These are phyloP conservation scores for Vitis hybrid DNA, from an alignment of 177 flowering plant species.

Conservation along the genomic window DNA sequence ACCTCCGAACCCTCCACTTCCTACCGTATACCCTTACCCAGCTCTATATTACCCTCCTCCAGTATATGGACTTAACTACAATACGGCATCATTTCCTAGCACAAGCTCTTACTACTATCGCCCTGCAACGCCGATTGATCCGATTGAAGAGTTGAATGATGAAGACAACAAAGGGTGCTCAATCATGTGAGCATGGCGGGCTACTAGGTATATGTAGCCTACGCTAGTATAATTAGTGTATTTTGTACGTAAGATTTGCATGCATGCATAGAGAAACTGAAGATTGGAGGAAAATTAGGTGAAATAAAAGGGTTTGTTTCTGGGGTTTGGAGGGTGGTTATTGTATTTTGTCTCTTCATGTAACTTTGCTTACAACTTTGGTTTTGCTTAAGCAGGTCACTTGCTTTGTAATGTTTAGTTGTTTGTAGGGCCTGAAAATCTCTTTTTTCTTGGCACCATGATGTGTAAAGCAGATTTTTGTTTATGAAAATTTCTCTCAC, in stretches of 20 bases:
- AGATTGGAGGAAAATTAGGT: background rate
- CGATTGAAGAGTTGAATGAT: background rate
- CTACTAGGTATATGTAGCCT: no score
- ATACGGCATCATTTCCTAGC: conserved; percentile 25
- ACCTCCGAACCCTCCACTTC: conserved; percentile 24
- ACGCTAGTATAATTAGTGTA: no score
- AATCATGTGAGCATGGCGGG: conserved; percentile 29
- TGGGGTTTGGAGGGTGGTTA: conserved; percentile 1
- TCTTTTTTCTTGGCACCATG: conserved; percentile 4
- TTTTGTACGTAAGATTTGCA: no score
- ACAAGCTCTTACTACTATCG: conserved; percentile 17
- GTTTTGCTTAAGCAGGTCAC: conserved; percentile 6
- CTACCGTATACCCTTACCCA: conserved; percentile 18
- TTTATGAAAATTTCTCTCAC: background rate
- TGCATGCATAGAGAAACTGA: no score
- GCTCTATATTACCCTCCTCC: conserved; percentile 29
- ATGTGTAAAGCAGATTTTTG: conserved; percentile 11
- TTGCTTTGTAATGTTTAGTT: conserved; percentile 7
- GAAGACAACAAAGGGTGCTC: conserved; percentile 34
- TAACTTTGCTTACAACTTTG: background rate
- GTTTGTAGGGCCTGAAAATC: conserved; percentile 6
- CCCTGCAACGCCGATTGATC: conserved; percentile 30
- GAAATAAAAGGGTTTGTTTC: background rate
- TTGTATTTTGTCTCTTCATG: background rate
- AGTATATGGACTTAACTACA: conserved; percentile 37